phyloP scores from a whole-genome alignment of 2,329 filamentous ascomycete genomes.

The Diaporthe caulivora region DNA sequence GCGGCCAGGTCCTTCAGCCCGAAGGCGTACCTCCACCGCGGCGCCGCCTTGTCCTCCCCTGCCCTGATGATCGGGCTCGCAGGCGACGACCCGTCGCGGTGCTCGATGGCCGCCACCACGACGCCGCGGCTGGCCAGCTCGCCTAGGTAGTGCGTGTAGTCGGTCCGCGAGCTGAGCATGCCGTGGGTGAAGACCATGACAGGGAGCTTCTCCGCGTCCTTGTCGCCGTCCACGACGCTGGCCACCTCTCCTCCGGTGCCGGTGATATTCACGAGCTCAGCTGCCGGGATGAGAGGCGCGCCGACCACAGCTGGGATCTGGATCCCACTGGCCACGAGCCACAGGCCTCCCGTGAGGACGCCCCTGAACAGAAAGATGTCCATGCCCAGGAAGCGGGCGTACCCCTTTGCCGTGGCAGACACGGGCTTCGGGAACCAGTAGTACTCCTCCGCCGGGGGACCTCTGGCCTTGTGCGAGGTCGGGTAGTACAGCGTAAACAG shows the following conservation, averaged over 20 bases:
- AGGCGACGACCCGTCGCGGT: constrained; percentile 65
- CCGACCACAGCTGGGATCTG: constrained; percentile 34
- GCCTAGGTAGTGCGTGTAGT: constrained; percentile 65
- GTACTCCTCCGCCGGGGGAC: background rate
- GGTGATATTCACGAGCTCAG: background rate
- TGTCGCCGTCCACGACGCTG: background rate
- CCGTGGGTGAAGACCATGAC: constrained; percentile 66
- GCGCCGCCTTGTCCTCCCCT: constrained; percentile 42
- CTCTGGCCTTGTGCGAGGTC: background rate
- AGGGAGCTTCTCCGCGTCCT: constrained; percentile 49
- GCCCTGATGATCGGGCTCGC: constrained; percentile 55
- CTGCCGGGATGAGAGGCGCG: constrained; percentile 27
- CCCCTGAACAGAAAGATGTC: constrained; percentile 35
- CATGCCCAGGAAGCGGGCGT: constrained; percentile 33
- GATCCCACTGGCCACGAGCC: constrained; percentile 34
- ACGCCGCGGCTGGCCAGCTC: constrained; percentile 63
- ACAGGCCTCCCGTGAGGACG: constrained; percentile 21
- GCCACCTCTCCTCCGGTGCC: background rate
- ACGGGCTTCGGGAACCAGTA: constrained; percentile 38
- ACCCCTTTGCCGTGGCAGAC: constrained; percentile 35
- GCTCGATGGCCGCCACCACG: constrained; percentile 63
- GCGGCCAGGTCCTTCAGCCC: constrained; percentile 39
- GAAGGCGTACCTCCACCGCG: constrained; percentile 32
- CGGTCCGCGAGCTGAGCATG: constrained; percentile 61
- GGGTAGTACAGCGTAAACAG: constrained; percentile 40